Base-by-base conservation (phyloP, 2,329 filamentous ascomycete genomes). In the Scorias spongiosa region DNA sequence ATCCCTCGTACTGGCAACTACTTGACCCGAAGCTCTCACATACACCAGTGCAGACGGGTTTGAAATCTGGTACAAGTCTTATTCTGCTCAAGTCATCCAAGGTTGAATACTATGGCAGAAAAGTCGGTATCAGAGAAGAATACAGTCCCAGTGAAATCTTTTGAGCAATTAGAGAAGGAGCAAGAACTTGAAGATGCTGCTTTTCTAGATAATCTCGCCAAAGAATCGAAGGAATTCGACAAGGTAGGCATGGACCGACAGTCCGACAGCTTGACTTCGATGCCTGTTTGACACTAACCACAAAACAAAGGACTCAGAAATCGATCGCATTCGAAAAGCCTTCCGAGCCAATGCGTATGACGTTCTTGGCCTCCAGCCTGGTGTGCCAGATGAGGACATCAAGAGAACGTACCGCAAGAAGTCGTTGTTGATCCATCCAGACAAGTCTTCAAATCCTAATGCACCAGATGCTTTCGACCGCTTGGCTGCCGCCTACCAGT, bases 351-450 rank as follows among this genome's bases (percentile, higher is more conserved):
- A 85, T 64, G 76, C 80, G 54, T 98, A 98, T 63, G 85, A 89
- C 42, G 86, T 98, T 41, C 80, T 98, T 39, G 91, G 93, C 63
- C 82, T 98, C 39, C 87, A 94, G 62, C 91, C 91, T 2, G 91
- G 91, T 59, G 86, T 96, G 15, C 79, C 91, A 44, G 89, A 96
- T 55, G 88, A 85, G 47, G 91, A 96, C 67, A 96, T 98, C 71
- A 96, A 95, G 67, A 71, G 81, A 54, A 76, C 77, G 53, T 98
- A 96, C 68, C 88, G 91, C 70, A 88, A 86, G 57, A 96, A 95
- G 66, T 98, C 91, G n/a, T 80, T 98, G 45, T 79, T 98, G 41
- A 96, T 98, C 69, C 91, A 98, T 69, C 91, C 91, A 6, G 91
- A 98, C 70, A 98, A 98, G 65, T 95, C 91, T 45, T 80, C 80